phyloP scores from a whole-genome alignment of 1,284 basidiomycete genomes.

The Apiotrichum brassicae region DNA sequence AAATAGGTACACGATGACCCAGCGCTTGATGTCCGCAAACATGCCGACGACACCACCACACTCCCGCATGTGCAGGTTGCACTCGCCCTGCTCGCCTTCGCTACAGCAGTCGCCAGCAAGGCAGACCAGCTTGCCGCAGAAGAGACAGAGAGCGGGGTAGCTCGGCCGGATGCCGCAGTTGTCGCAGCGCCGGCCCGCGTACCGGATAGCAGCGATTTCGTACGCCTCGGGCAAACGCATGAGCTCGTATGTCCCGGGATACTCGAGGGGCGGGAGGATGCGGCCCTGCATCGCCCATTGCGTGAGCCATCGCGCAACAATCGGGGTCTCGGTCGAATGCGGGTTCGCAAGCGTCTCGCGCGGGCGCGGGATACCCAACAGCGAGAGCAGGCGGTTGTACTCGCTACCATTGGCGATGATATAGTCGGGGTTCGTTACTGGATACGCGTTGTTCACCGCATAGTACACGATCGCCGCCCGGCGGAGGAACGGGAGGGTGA shows the following conservation, averaged over 20 bases:
- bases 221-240: constrained; percentile 72
- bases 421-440: constrained; percentile 56
- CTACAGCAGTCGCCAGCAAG: constrained; percentile 90
- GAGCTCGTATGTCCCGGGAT: constrained; percentile 77
- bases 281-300: constrained; percentile 44
- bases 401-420: constrained; percentile 52
- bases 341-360: constrained; percentile 65
- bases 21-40: constrained; percentile 88
- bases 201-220: constrained; percentile 73
- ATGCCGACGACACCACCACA: constrained; percentile 84
- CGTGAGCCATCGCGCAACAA: constrained; percentile 43
- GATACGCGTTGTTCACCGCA: constrained; percentile 54
- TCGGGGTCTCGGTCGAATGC: constrained; percentile 53
- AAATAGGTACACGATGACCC: constrained; percentile 86
- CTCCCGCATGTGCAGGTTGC: constrained; percentile 91
- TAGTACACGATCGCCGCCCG: constrained; percentile 79
- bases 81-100: constrained; percentile 71
- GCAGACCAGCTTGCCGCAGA: constrained; percentile 84
- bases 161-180: constrained; percentile 73
- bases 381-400: constrained; percentile 68
- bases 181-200: constrained; percentile 62
- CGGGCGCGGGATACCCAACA: constrained; percentile 71
- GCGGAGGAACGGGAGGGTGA: constrained; percentile 90
- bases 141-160: constrained; percentile 84
- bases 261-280: constrained; percentile 63